These are phyloP conservation scores for Fusarium zealandicum DNA, from an alignment of 2,329 filamentous ascomycete species.

Conservation along the genomic window DNA sequence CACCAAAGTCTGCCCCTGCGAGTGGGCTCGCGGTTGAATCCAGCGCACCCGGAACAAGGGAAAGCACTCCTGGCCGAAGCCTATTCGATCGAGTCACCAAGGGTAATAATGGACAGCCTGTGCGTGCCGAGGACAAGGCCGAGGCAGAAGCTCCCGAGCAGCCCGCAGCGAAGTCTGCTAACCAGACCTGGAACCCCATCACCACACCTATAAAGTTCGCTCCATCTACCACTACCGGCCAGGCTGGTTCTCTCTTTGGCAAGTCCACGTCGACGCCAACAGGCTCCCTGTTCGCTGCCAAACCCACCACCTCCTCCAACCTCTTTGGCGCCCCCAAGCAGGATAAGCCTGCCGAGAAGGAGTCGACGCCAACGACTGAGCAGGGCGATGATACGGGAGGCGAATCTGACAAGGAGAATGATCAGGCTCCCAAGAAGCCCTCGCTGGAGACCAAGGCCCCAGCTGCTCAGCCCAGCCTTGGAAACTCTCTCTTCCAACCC, in stretches of 20 bases:
- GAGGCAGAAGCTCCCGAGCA: conserved; percentile 36
- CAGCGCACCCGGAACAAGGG: conserved; percentile 52
- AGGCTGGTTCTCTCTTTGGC: conserved; percentile 46
- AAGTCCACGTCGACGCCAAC: conserved; percentile 39
- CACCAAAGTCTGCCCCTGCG: conserved; percentile 43
- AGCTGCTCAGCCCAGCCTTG: conserved; percentile 41
- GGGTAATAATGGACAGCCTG: conserved; percentile 57
- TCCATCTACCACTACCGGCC: conserved; percentile 42
- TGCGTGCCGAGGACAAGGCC: conserved; percentile 48
- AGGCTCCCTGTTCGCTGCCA: conserved; percentile 48
- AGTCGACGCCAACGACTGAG: conserved; percentile 36
- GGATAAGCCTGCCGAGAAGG: conserved; percentile 41
- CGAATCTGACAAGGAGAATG: conserved; percentile 57
- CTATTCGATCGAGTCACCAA: conserved; percentile 64
- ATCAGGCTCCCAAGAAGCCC: conserved; percentile 47
- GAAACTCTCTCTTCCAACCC: conserved; percentile 44
- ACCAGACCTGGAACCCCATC: conserved; percentile 54
- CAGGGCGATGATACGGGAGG: conserved; percentile 46
- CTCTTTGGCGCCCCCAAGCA: conserved; percentile 49
- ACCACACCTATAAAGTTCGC: conserved; percentile 64
- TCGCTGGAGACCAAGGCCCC: conserved; percentile 44
- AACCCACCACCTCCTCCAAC: conserved; percentile 46
- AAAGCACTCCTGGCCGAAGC: conserved; percentile 57
- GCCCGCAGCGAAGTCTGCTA: conserved; percentile 42
- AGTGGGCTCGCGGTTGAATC: conserved; percentile 41